These are phyloP conservation scores for Pharnaceum exiguum DNA, from an alignment of 148 eudicot species.

Conservation along the genomic window DNA sequence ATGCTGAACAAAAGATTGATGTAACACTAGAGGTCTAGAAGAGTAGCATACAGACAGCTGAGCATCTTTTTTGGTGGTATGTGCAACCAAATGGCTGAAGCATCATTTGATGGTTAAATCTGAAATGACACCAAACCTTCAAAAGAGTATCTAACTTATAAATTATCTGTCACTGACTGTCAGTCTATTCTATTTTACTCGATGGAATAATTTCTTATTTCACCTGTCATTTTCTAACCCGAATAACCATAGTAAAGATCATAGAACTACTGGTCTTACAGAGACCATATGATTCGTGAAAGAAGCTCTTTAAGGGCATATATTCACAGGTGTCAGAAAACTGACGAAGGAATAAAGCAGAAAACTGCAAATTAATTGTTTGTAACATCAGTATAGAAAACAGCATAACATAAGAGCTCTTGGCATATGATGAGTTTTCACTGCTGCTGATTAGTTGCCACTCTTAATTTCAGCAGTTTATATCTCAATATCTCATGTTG, in stretches of 20 bases:
- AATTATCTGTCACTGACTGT: constrained; percentile 19
- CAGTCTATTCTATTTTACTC: constrained; percentile 19
- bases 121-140: constrained; percentile 16
- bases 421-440: too few species aligned
- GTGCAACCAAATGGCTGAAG: constrained; percentile 7
- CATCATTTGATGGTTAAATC: constrained; percentile 13
- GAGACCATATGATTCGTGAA: not conserved
- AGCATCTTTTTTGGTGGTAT: constrained; percentile 28
- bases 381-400: not conserved
- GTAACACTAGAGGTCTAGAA: constrained; percentile 21
- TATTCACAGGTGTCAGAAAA: constrained; percentile 1
- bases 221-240: constrained; percentile 7
- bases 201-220: constrained; percentile 11
- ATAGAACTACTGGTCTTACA: not conserved
- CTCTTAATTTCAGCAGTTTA: too few species aligned
- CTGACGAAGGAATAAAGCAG: not conserved
- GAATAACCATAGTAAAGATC: constrained; percentile 3
- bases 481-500: too few species aligned
- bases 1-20: constrained; percentile 22
- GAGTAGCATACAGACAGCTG: constrained; percentile 24
- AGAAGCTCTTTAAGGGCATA: not conserved
- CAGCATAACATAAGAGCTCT: too few species aligned
- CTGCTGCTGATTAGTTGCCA: too few species aligned
- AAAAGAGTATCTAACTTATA: constrained; percentile 19
- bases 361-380: not conserved